Evolutionary conservation across 2,329 filamentous ascomycete species (phyloP), one percentile per base, ranked within the genome.

Genomic region (Sporothrix brasiliensis): DNA sequence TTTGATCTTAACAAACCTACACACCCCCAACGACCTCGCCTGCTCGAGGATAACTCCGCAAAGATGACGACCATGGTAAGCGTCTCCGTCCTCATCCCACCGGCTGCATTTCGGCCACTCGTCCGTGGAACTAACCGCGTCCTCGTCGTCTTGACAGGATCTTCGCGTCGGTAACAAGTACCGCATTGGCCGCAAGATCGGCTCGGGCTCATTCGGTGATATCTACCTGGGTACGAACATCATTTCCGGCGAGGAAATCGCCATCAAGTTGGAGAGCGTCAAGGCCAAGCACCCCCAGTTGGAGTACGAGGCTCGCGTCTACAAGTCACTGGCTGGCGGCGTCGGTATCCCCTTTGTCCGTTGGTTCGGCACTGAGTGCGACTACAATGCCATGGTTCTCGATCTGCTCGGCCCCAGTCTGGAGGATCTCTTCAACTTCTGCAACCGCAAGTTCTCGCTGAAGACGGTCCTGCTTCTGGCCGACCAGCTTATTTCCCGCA

Each of bases 371-470:
- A 98, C 94, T 72, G 95, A 99, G 84, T 98, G 94, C 83, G 95
- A 98, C 85, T 98, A 99, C 89, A 98, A 99, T 83, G 95, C 95
- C 81, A 98, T 99, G 95, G 95, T 99, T 68, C 89, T 98, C 75
- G 95, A 99, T 79, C 90, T 99, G 34, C 91, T 99, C 71, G 95
- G 95, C 52, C 95, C 95, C 75, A 95, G 91, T 78, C 84, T 99
- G 82, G 95, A 99, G 83, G 95, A 99, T 80, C 88, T 99, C 47
- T 99, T 99, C 92, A 98, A 99, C 88, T 98, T 98, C 83, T 99
- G 95, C 89, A 98, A 98, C 89, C 92, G 95, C 82, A 98, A 98
- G 82, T 99, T 98, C 86, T 97, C 95, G 14, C 85, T 99, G 76
- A 99, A 99, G 91, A 99, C 95, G 0, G 95, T 99, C 39, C 87